Evolutionary conservation across 202 grass and related monocot species (phyloP), one percentile per base, ranked within the genome.

Genomic region (Hordeum pubiflorum): DNA sequence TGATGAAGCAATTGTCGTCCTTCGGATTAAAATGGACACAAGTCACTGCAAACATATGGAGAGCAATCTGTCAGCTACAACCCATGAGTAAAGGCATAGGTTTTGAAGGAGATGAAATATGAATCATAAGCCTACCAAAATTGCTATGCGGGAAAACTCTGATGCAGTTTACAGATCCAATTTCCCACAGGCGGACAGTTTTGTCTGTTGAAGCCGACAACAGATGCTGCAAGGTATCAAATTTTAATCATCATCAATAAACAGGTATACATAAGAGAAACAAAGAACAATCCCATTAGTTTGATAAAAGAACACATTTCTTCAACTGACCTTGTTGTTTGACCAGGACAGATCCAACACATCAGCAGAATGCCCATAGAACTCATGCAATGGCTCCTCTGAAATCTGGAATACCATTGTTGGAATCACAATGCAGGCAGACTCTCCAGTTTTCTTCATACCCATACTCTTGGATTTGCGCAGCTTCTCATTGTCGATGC

Each of bases 301-400:
- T 82, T 24, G 57, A 31, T 1, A 55, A 77, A 77, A 46, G 27
- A 22, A 43, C 3, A 20, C 50, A 83, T 57, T 75, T 69, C 10
- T 22, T 83, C 44, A 83, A 85, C 87, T 79, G 60, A 97, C 94
- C 94, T 86, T 92, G 85, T 93, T 70, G 18, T 86, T 89, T 71
- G 93, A 93, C 97, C 97, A 99, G 31, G 92, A 85, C 12, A 99
- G 78, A 79, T 90, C 91, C 75, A 99, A 71, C 21, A 99, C 87
- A 65, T 96, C 89, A 72, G 85, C 87, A 37, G 41, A 77, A 85
- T 99, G 97, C 18, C 89, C 93, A 85, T 12, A 63, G 75, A 96
- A 99, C 86, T 93, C 89, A 77, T 93, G 89, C 55, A 99, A 21
- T 31, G 93, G 89, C 80, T 99, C 62, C 72, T 93, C 85, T 38